Conservation (phyloP, 2,329 filamentous ascomycete genomes). For the Talaromyces sp. region DNA sequence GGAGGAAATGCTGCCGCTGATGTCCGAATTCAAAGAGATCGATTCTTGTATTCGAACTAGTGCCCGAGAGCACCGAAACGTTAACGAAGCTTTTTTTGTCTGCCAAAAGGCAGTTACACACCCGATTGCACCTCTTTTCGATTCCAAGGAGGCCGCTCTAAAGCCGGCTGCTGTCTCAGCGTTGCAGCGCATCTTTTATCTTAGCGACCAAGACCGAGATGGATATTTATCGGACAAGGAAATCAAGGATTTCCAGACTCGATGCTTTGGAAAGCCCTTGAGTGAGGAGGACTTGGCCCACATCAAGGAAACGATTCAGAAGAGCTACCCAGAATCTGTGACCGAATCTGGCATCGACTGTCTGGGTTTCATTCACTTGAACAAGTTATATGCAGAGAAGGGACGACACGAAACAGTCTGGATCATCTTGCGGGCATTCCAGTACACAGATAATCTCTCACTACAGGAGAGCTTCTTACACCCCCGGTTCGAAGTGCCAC, state of each 20-base stretch:
- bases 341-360: conserved; percentile 75
- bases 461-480: conserved; percentile 88
- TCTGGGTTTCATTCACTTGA: conserved; percentile 82
- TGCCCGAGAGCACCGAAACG: conserved; percentile 86
- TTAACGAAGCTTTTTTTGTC: conserved; percentile 95
- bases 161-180: conserved; percentile 90
- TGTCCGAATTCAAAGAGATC: conserved; percentile 98
- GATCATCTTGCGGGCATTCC: conserved; percentile 92
- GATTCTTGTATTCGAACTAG: conserved; percentile 96
- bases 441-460: conserved; percentile 93
- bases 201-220: conserved; percentile 96
- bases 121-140: conserved; percentile 92
- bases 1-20: conserved; percentile 96
- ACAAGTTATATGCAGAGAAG: conserved; percentile 96
- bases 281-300: conserved; percentile 80
- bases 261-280: conserved; percentile 88
- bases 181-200: conserved; percentile 86
- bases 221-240: conserved; percentile 88
- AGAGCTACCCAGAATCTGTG: conserved; percentile 64
- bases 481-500: conserved; percentile 91
- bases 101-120: conserved; percentile 98
- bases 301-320: conserved; percentile 85
- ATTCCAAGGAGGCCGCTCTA: conserved; percentile 85
- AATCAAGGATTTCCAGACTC: conserved; percentile 85
- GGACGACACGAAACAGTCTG: conserved; percentile 97